Percentiles rank a stretch among this genome's conserved stretches.
phyloP scores from a whole-genome alignment of 2,329 filamentous ascomycete genomes.

The Hortaea werneckii region DNA sequence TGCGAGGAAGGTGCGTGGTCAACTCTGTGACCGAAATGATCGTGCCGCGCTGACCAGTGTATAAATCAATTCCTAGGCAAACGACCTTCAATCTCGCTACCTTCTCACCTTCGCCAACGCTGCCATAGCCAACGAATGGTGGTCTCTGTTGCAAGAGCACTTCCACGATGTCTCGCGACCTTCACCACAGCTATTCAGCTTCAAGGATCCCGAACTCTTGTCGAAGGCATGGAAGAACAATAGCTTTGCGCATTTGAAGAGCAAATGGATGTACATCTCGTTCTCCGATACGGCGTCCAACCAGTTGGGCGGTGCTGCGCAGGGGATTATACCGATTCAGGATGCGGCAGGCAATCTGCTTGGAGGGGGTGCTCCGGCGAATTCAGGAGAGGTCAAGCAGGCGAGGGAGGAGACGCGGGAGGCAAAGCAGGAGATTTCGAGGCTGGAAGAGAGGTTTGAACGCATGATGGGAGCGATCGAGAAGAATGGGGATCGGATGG shows the following conservation, averaged over 20 bases:
- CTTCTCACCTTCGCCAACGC: slow-evolving; percentile 24
- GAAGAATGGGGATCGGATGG: slow-evolving; percentile 16
- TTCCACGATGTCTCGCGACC: slow-evolving; percentile 20
- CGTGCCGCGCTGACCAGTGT: too few species aligned
- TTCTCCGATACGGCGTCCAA: slow-evolving; percentile 10
- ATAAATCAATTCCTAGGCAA: slow-evolving; percentile 6
- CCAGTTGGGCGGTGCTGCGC: slow-evolving; percentile 14
- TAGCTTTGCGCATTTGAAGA: slow-evolving; percentile 19
- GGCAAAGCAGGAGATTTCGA: slow-evolving; percentile 8
- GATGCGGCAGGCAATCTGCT: slow-evolving; percentile 18
- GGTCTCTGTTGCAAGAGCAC: slow-evolving; percentile 19
- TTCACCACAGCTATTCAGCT: slow-evolving; percentile 23
- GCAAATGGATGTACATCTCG: slow-evolving; percentile 24
- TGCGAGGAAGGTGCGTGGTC: slow-evolving; percentile 13
- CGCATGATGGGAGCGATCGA: slow-evolving; percentile 17
- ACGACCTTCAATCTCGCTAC: slow-evolving; percentile 20
- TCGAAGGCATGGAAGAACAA: slow-evolving; percentile 20
- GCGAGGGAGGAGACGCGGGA: slow-evolving; percentile 9
- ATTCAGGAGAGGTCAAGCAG: slow-evolving; percentile 3
- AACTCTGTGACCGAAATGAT: background rate
- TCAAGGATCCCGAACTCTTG: slow-evolving; percentile 19
- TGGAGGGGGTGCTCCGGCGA: slow-evolving; percentile 10
- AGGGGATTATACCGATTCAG: slow-evolving; percentile 21
- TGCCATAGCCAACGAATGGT: slow-evolving; percentile 23
- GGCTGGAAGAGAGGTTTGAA: slow-evolving; percentile 16